Evolutionary conservation across 805 yeast genomes (phyloP).

Genomic region (Saturnispora diversa): DNA sequence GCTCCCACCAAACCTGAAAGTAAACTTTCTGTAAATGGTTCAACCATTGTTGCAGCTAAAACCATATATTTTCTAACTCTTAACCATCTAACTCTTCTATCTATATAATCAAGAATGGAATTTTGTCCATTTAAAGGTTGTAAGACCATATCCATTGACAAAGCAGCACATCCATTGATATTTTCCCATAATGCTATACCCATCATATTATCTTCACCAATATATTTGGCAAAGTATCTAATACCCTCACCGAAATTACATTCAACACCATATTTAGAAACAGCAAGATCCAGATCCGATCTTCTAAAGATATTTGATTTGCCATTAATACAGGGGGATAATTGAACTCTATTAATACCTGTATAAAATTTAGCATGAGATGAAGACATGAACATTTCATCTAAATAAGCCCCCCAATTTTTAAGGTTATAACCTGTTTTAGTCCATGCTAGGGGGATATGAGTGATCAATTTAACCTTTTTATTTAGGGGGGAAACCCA

Average conservation of each 20-base stretch:
- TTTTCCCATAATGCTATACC: slow-evolving; percentile 77
- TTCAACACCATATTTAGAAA: slow-evolving; percentile 31
- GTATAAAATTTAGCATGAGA: slow-evolving; percentile 82
- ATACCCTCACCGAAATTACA: slow-evolving; percentile 40
- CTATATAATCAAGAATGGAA: slow-evolving; percentile 45
- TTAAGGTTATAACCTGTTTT: slow-evolving; percentile 13
- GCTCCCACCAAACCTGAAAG: slow-evolving; percentile 62
- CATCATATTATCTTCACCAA: slow-evolving; percentile 91
- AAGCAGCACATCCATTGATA: slow-evolving; percentile 59
- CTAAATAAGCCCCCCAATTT: slow-evolving; percentile 58
- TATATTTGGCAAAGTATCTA: slow-evolving; percentile 65
- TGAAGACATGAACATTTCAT: slow-evolving; percentile 77
- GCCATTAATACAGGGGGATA: slow-evolving; percentile 90
- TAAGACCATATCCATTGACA: slow-evolving; percentile 70
- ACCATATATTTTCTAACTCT: slow-evolving; percentile 87
- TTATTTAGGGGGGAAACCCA: slow-evolving; percentile 21
- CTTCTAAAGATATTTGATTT: slow-evolving; percentile 73
- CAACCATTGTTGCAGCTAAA: slow-evolving; percentile 70
- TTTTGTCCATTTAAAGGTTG: slow-evolving; percentile 55
- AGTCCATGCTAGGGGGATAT: slow-evolving; percentile 60
- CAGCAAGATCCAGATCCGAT: slow-evolving; percentile 55
- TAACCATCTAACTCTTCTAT: slow-evolving; percentile 74
- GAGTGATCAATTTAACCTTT: slow-evolving; percentile 66
- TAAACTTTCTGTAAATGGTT: slow-evolving; percentile 78
- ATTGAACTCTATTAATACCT: slow-evolving; percentile 59